Conservation (phyloP, 768 basidiomycete species). For the Lactifluus subvellereus region DNA sequence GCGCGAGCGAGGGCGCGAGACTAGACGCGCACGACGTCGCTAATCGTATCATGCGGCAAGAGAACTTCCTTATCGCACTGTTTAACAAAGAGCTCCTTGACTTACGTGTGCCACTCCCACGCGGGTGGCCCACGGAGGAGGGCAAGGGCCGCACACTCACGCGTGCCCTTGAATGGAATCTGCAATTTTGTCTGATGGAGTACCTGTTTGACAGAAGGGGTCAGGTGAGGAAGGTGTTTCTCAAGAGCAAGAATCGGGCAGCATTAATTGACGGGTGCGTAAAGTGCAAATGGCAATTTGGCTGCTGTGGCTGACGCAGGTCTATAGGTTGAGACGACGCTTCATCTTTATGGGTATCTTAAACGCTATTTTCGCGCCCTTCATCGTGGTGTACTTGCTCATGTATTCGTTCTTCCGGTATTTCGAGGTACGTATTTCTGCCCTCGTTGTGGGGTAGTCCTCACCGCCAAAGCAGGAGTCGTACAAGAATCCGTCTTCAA, state of each 20-base stretch:
- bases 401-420: constrained; percentile 99
- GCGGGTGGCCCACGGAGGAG: constrained; percentile 46
- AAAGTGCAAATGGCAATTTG: neutral
- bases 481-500: constrained; percentile 95
- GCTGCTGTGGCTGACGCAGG: constrained; percentile 5
- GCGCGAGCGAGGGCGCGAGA: constrained; percentile 70
- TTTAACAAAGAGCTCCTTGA: constrained; percentile 97
- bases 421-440: constrained; percentile 69
- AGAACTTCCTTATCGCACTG: constrained; percentile 96
- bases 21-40: constrained; percentile 98
- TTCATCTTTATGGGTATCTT: constrained; percentile 97
- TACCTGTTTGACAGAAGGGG: constrained; percentile 92
- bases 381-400: constrained; percentile 92
- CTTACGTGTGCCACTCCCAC: constrained; percentile 75
- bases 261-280: constrained; percentile 76
- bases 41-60: constrained; percentile 95
- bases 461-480: constrained; percentile 64
- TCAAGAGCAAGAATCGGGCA: constrained; percentile 75
- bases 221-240: constrained; percentile 82
- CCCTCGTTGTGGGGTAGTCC: neutral
- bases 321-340: constrained; percentile 63
- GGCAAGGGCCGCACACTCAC: constrained; percentile 79
- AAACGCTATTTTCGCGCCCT: constrained; percentile 93
- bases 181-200: constrained; percentile 91
- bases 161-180: constrained; percentile 93